Base-by-base conservation (phyloP, 129 eudicot species). In the Gnaphalium uliginosum region DNA sequence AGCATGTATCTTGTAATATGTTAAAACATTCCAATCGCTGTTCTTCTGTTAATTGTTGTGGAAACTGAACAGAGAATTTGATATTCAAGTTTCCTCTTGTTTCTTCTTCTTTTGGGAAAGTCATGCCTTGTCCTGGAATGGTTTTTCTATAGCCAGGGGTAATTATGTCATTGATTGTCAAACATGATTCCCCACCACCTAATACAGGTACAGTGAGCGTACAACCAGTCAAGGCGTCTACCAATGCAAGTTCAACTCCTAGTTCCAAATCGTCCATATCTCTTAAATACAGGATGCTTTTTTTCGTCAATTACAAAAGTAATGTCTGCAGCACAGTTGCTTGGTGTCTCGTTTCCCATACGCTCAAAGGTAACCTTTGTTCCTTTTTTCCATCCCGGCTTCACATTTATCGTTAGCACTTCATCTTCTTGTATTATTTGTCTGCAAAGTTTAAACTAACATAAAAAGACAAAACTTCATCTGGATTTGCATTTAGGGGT, bases 321-420 rank as follows among this genome's bases (percentile, higher is more conserved):
- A 5, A 90, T 37, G 37, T 90, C 91, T 29, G 77, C 89, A 11
- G 83, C 69, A 14, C 37, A 26, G 1, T 72, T 51, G 14, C 91
- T 89, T 2, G 83, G 82, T 15, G 61, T 81, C 83, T 89, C 85
- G 63, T 82, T 81, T 43, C 86, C 88, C 83, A 24, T 82, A 1
- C 90, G 87, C 63, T 85, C 89, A 27, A 92, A 92, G 7, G 87
- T 89, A 9, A 89, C 78, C 79, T 84, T 84, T 10, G 89, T 89
- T 54, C 96, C 96, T 57, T 78, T 84, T 58, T 50, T 86, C 98
- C 96, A 87, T 69, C 96, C 98, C 3, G 98, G 94, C 80, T 86
- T 84, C 75, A 89, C 94, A 62, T 89, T 79, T 41, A 92, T 86
- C 8, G 89, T 83, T 37, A 87, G 69, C 73, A 75, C 81, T 80